phyloP scores from a whole-genome alignment of 257 asterid species.

The Scutellaria barbata region DNA sequence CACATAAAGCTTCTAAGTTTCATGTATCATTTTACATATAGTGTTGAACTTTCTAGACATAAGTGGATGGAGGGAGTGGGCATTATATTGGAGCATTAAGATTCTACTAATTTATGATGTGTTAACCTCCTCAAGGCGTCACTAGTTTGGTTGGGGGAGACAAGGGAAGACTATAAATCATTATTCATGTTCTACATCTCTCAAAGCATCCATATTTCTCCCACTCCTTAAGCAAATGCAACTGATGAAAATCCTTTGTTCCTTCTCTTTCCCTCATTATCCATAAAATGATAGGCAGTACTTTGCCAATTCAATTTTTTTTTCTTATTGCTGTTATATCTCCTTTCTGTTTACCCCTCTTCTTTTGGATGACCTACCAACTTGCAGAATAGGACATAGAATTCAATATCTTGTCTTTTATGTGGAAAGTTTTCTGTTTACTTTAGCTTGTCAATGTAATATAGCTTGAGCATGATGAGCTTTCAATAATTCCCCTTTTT shows the following conservation, averaged over 20 bases:
- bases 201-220: background rate
- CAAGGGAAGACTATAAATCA: background rate
- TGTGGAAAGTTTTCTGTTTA: background rate
- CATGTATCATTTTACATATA: background rate
- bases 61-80: background rate
- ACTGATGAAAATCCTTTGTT: background rate
- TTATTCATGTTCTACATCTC: conserved; percentile 8
- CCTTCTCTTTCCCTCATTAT: background rate
- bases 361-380: background rate
- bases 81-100: conserved; percentile 1
- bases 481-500: conserved; percentile 9
- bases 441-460: conserved; percentile 9
- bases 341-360: background rate
- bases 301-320: background rate
- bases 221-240: background rate
- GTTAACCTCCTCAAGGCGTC: background rate
- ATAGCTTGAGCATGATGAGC: conserved; percentile 13
- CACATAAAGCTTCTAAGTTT: conserved; percentile 1
- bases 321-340: background rate
- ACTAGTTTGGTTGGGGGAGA: background rate
- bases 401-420: conserved; percentile 12
- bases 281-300: background rate
- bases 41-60: conserved; percentile 3
- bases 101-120: background rate
- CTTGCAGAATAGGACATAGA: conserved; percentile 23